phyloP scores from a whole-genome alignment of 805 yeast genomes.

The Candida ponderosae region DNA sequence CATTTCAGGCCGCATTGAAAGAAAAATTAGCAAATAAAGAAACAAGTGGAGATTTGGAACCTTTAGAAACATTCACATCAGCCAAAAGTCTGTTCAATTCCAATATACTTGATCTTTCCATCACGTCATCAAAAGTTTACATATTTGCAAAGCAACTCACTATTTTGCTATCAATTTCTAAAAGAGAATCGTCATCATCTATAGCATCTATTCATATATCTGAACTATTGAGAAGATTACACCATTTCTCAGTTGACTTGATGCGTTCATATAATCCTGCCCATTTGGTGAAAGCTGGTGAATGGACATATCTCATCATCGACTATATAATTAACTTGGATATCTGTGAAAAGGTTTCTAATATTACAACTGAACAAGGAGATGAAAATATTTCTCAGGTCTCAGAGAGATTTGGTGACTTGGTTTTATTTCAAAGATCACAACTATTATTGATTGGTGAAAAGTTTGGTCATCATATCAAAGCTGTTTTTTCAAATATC shows the following conservation, averaged over 20 bases:
- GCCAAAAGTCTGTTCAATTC: neutral
- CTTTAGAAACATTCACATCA: neutral
- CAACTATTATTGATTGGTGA: slow-evolving; percentile 28
- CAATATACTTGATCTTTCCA: neutral
- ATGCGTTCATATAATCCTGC: slow-evolving; percentile 14
- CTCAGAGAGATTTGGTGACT: slow-evolving; percentile 38
- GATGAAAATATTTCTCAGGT: slow-evolving; percentile 17
- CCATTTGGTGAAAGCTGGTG: slow-evolving; percentile 23
- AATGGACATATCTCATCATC: slow-evolving; percentile 32
- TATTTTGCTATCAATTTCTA: slow-evolving; percentile 29
- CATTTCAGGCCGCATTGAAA: neutral
- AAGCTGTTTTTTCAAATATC: slow-evolving; percentile 21
- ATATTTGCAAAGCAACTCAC: slow-evolving; percentile 30
- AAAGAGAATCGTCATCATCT: slow-evolving; percentile 29
- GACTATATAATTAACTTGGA: slow-evolving; percentile 30
- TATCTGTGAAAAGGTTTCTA: slow-evolving; percentile 6
- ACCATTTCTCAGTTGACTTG: slow-evolving; percentile 32
- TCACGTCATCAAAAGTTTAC: slow-evolving; percentile 13
- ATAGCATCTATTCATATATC: slow-evolving; percentile 33
- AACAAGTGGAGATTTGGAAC: slow-evolving; percentile 4
- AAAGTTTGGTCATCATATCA: slow-evolving; percentile 19
- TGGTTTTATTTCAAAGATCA: slow-evolving; percentile 40
- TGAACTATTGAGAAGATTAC: slow-evolving; percentile 25
- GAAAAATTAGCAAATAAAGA: slow-evolving; percentile 1
- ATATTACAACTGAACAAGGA: slow-evolving; percentile 13